phyloP scores from a whole-genome alignment of 2,329 filamentous ascomycete species.

The Blumeria hordei region DNA sequence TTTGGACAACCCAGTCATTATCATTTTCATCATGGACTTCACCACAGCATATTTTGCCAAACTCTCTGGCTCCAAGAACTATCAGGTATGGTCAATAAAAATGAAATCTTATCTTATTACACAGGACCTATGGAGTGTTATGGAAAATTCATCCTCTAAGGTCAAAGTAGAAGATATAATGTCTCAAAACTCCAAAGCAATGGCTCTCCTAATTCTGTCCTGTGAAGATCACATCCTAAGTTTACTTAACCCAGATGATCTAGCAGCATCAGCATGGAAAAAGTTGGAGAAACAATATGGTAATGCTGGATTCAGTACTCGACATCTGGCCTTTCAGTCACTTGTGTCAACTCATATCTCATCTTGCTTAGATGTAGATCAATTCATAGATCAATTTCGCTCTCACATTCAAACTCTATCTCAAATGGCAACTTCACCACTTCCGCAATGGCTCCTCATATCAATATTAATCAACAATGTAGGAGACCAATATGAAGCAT shows the following conservation, averaged over 20 bases:
- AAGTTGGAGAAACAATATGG: neutral
- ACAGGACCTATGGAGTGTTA: neutral
- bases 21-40: neutral
- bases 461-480: neutral
- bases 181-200: neutral
- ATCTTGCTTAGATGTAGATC: neutral
- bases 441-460: neutral
- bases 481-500: neutral
- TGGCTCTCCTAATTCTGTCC: neutral
- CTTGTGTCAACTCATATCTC: neutral
- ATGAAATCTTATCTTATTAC: neutral
- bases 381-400: neutral
- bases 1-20: neutral
- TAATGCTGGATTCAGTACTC: neutral
- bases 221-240: neutral
- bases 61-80: neutral
- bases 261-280: neutral
- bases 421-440: neutral
- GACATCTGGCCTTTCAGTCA: neutral
- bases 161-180: neutral
- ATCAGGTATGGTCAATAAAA: neutral
- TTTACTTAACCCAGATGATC: neutral
- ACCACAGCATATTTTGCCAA: neutral
- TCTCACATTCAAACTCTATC: neutral
- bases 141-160: neutral